A percentile compares a stretch with the other conserved stretches of the same genome.
phyloP scores from a whole-genome alignment of 495 filamentous ascomycete species.

The Penicillium steckii region DNA sequence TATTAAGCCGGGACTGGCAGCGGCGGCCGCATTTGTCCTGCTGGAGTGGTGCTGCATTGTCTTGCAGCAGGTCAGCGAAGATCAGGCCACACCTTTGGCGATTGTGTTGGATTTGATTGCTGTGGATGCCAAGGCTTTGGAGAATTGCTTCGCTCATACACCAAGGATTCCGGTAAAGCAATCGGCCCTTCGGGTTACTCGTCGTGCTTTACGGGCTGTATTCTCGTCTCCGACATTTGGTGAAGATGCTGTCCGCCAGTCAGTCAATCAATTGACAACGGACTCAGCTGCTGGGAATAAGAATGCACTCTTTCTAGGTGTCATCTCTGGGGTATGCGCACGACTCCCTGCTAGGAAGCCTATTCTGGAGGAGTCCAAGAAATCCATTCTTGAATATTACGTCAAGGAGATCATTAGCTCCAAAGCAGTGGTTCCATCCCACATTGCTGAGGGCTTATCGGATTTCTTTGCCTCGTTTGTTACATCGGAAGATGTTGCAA shows the following conservation, averaged over 20 bases:
- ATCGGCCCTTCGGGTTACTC: constrained; percentile 68
- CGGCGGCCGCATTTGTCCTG: constrained; percentile 81
- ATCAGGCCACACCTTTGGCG: constrained; percentile 57
- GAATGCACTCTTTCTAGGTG: constrained; percentile 75
- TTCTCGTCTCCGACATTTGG: constrained; percentile 59
- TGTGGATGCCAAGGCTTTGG: constrained; percentile 65
- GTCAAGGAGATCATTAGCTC: constrained; percentile 82
- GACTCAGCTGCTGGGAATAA: constrained; percentile 60
- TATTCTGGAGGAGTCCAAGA: constrained; percentile 62
- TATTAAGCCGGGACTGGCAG: constrained; percentile 69
- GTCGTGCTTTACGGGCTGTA: constrained; percentile 68
- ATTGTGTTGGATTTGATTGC: constrained; percentile 62
- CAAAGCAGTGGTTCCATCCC: constrained; percentile 62
- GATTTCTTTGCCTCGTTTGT: constrained; percentile 82
- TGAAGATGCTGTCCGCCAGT: constrained; percentile 58
- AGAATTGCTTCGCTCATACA: constrained; percentile 67
- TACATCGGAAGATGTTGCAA: constrained; percentile 69
- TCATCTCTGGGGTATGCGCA: constrained; percentile 80
- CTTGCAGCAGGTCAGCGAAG: constrained; percentile 57
- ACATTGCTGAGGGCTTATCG: constrained; percentile 69
- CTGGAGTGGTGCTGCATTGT: constrained; percentile 84
- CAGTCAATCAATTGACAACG: constrained; percentile 62
- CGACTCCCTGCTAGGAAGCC: constrained; percentile 59
- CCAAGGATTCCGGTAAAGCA: constrained; percentile 57
- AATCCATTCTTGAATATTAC: constrained; percentile 75